Evolutionary conservation across 1,284 basidiomycete genomes (phyloP).

Genomic region (Pisolithus thermaeus): DNA sequence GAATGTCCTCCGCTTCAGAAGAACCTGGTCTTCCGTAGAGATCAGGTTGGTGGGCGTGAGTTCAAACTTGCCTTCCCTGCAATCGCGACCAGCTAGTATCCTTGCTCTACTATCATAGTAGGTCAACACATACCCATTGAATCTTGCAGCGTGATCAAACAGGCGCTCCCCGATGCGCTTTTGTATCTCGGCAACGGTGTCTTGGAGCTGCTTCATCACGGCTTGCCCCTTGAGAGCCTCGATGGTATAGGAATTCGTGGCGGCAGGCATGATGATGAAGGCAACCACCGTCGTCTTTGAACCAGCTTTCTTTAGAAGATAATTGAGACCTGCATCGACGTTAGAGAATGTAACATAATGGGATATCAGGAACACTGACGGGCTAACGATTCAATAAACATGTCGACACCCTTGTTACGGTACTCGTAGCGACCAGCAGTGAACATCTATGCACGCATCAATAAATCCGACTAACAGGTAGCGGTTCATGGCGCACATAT

Average conservation of each 20-base stretch:
- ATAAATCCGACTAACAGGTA: neutral
- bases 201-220: conserved; percentile 92
- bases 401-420: conserved; percentile 98
- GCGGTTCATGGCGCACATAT: conserved; percentile 52
- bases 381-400: conserved; percentile 97
- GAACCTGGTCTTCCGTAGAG: conserved; percentile 90
- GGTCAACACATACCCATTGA: conserved; percentile 65
- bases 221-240: conserved; percentile 98
- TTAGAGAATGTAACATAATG: conserved; percentile 2
- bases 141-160: conserved; percentile 91
- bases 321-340: conserved; percentile 61
- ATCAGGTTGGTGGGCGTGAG: conserved; percentile 75
- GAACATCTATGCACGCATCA: conserved; percentile 61
- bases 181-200: conserved; percentile 94
- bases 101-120: neutral
- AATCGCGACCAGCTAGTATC: conserved; percentile 5
- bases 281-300: conserved; percentile 88
- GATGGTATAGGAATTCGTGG: conserved; percentile 94
- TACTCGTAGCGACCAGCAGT: conserved; percentile 99
- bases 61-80: conserved; percentile 71
- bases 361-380: conserved; percentile 39
- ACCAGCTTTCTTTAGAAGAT: conserved; percentile 76
- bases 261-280: conserved; percentile 98
- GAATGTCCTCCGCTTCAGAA: conserved; percentile 94
- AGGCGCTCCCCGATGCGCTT: conserved; percentile 86